Conservation (phyloP, 305 asterid species). For the Fraxinus greggii region DNA sequence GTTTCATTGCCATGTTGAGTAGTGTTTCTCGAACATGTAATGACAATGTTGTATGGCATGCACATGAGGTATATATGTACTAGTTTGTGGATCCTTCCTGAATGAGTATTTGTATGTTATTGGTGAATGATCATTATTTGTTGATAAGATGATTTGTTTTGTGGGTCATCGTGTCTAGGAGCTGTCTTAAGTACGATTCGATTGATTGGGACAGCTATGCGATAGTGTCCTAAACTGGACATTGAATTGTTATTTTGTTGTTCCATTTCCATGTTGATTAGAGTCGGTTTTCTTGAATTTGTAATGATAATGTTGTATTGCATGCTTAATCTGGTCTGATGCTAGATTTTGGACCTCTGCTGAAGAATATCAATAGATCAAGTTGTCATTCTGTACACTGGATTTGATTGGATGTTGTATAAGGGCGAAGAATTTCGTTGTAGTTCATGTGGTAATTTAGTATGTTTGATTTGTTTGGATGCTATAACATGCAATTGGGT, state of each 20-base stretch:
- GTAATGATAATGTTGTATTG: background rate
- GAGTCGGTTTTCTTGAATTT: background rate
- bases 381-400: background rate
- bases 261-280: background rate
- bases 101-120: background rate
- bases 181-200: background rate
- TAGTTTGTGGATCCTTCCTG: background rate
- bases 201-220: background rate
- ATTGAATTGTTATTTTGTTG: background rate
- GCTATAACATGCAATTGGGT: background rate
- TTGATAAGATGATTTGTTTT: background rate
- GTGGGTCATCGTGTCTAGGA: background rate
- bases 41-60: background rate
- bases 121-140: background rate
- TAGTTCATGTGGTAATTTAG: background rate
- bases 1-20: background rate
- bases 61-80: background rate
- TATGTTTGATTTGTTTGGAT: background rate
- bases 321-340: background rate
- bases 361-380: background rate
- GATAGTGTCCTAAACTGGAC: background rate
- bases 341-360: background rate
- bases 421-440: background rate
- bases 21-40: background rate
- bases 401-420: background rate